Conservation (phyloP, 768 basidiomycete species). For the Wakefieldia striispora region DNA sequence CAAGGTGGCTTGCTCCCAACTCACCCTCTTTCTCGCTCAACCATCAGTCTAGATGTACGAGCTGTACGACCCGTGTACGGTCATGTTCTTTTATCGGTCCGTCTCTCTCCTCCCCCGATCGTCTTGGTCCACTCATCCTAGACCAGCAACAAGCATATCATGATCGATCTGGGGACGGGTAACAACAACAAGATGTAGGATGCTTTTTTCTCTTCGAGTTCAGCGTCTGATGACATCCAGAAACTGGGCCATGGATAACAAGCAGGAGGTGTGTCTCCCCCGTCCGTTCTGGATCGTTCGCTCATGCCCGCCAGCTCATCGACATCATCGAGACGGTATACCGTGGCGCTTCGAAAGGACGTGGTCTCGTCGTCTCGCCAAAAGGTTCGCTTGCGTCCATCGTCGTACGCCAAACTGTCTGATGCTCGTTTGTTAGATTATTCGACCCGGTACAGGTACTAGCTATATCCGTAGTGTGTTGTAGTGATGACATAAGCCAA, state of each 20-base stretch:
- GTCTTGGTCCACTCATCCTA: neutral
- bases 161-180: slow-evolving; percentile 99
- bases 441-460: slow-evolving; percentile 80
- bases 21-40: neutral
- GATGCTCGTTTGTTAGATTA: slow-evolving; percentile 50
- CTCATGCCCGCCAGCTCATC: slow-evolving; percentile 60
- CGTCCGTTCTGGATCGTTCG: neutral
- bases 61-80: slow-evolving; percentile 93
- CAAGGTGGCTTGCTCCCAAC: slow-evolving; percentile 53
- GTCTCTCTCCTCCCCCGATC: slow-evolving; percentile 20
- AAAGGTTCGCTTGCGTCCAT: slow-evolving; percentile 61
- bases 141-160: slow-evolving; percentile 93
- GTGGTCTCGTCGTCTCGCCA: slow-evolving; percentile 95
- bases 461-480: slow-evolving; percentile 9
- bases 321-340: slow-evolving; percentile 99
- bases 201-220: neutral
- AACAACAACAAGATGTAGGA: slow-evolving; percentile 99
- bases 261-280: slow-evolving; percentile 73
- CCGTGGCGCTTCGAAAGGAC: slow-evolving; percentile 94
- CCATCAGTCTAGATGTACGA: slow-evolving; percentile 83
- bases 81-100: slow-evolving; percentile 98
- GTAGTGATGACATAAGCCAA: slow-evolving; percentile 25
- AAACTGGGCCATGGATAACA: slow-evolving; percentile 99
- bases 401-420: neutral
- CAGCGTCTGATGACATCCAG: slow-evolving; percentile 38